Evolutionary conservation across 805 yeast genomes (phyloP), one percentile per base, ranked within the genome.

Genomic region (Kodamaea kakaduensis): DNA sequence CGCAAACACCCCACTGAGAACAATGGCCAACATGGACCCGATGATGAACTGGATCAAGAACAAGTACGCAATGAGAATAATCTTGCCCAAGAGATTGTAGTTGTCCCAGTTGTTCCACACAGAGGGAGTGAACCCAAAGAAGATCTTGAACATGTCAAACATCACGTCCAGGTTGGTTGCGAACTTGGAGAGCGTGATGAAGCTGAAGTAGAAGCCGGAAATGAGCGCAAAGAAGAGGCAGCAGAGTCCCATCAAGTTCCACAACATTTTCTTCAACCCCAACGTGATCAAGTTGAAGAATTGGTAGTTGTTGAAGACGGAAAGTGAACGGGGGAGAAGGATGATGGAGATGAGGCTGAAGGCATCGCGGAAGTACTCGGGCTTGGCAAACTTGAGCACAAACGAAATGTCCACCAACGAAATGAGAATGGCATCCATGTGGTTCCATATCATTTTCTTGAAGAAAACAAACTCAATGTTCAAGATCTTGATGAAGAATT

Each of bases 71-170:
- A 75, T 58, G 38, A 71, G 67, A 15, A 73, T 59, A n/a, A 54
- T 43, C 23, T 70, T 58, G 0, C 81, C 81, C 25, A 73, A 49
- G 1, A 54, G 43, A 25, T 73, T 66, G 45, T 71, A 75, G 34
- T 61, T 56, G 23, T 59, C 53, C 80, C 80, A 75, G 36, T 68
- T 70, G 30, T 64, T 61, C 81, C 81, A 75, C 3, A 75, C 79
- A 0, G 78, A 73, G 0, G 81, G 80, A 1, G 81, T 75, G 48
- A 71, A 75, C 0, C 81, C 81, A 48, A 74, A 75, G 41, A 75
- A 64, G 3, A 75, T 59, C 48, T 73, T 71, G 29, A 74, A 51
- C 61, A 74, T 61, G 39, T 70, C 75, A 46, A 67, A 74, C 9
- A 76, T 70, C 15, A 75, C 74, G 22, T 67, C 61, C 24, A 57